phyloP scores from a whole-genome alignment of 306 rosid species.

The Quercus robur region DNA sequence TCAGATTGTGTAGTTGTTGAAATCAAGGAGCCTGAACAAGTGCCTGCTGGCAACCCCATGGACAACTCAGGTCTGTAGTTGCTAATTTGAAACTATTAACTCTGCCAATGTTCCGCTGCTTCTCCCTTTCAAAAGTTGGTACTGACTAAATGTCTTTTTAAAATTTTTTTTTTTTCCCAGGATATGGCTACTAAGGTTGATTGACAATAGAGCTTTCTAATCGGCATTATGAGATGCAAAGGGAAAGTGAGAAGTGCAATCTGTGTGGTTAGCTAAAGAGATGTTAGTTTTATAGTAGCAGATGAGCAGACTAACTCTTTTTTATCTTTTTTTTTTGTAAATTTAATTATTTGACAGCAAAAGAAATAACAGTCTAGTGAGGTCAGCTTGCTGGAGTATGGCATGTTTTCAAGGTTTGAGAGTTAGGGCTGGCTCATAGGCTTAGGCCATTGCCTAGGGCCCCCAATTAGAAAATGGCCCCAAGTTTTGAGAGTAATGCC shows the following conservation, averaged over 20 bases:
- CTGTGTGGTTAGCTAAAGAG: neutral
- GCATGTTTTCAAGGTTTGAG: neutral
- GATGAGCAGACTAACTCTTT: neutral
- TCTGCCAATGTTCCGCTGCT: no score
- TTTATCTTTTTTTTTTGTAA: neutral
- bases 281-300: neutral
- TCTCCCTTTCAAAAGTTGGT: neutral
- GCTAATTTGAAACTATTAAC: neutral
- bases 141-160: neutral
- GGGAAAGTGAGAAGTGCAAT: neutral
- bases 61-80: conserved; percentile 72
- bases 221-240: neutral
- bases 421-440: no score
- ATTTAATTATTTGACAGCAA: neutral
- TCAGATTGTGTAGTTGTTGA: conserved; percentile 98
- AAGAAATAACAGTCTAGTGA: conserved; percentile 7
- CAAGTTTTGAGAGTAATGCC: neutral
- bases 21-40: conserved; percentile 91
- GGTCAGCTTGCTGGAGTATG: conserved; percentile 7
- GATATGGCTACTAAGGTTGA: conserved; percentile 50
- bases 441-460: no score
- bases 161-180: conserved; percentile 20
- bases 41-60: conserved; percentile 83
- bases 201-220: neutral
- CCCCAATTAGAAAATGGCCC: no score